Evolutionary conservation across 208 protist species (phyloP).

Genomic region (Acanthamoeba royreba): DNA sequence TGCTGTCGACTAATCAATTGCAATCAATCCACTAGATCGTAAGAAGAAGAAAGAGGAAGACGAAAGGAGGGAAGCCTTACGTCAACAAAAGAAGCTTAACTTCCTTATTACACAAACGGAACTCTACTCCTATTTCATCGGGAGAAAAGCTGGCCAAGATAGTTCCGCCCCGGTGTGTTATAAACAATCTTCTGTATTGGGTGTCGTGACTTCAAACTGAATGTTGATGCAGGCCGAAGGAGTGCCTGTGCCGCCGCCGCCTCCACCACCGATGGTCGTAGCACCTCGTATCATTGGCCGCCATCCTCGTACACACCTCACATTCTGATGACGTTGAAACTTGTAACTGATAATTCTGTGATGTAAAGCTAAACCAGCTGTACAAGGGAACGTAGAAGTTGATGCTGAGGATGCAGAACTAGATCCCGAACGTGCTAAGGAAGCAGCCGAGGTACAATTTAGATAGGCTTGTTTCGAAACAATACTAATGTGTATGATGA

Average conservation of each 20-base stretch:
- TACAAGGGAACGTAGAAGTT: not conserved
- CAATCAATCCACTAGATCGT: not conserved
- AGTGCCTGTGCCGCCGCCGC: not conserved
- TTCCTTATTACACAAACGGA: conserved; percentile 80
- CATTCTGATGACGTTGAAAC: too few relatives aligned
- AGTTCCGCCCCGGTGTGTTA: not conserved
- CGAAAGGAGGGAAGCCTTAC: conserved; percentile 66
- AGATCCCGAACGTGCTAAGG: conserved; percentile 42
- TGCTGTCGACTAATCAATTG: not conserved
- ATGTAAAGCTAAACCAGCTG: not conserved
- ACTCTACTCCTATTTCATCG: conserved; percentile 77
- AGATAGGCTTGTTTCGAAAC: not conserved
- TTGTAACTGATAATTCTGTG: not conserved
- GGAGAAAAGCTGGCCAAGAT: not conserved
- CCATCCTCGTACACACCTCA: not conserved
- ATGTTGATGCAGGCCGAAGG: not conserved
- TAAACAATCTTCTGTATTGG: not conserved
- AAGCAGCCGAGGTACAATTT: not conserved
- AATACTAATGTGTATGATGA: not conserved
- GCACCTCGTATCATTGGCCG: not conserved
- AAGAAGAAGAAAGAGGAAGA: conserved; percentile 62
- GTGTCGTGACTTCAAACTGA: not conserved
- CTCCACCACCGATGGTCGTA: not conserved
- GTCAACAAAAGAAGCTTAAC: conserved; percentile 77
- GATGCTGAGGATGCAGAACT: not conserved